These are phyloP conservation scores for Nephelium lappaceum DNA, from an alignment of 345 rosid species.

Conservation along the genomic window DNA sequence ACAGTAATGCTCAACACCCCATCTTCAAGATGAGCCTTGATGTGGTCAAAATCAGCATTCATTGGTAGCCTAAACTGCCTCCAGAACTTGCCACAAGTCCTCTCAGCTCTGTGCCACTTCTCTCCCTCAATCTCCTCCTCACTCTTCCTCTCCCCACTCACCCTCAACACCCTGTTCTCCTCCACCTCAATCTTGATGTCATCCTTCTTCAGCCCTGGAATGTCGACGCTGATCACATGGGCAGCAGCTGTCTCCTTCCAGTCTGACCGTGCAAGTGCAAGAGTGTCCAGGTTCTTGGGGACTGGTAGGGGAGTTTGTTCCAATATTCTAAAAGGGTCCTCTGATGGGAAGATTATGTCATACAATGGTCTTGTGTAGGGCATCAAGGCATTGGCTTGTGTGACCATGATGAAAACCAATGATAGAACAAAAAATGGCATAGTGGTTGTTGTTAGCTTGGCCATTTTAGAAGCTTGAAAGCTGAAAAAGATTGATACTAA, in stretches of 20 bases:
- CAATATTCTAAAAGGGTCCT: conserved; percentile 47
- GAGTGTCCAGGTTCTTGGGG: conserved; percentile 27
- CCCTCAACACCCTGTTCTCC: conserved; percentile 37
- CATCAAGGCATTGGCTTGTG: conserved; percentile 10
- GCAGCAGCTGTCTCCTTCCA: conserved; percentile 39
- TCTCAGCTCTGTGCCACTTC: conserved; percentile 48
- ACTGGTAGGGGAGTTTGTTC: conserved; percentile 43
- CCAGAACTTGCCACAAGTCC: conserved; percentile 38
- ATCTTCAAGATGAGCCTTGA: conserved; percentile 37
- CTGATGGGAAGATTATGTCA: conserved; percentile 36
- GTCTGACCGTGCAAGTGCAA: conserved; percentile 40
- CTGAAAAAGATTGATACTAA: too few species aligned
- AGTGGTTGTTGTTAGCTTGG: background rate
- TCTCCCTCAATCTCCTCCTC: conserved; percentile 34
- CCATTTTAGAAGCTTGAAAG: conserved; percentile 6
- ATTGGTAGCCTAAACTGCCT: conserved; percentile 42
- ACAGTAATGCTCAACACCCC: conserved; percentile 33
- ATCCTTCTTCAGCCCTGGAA: conserved; percentile 46
- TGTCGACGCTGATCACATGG: conserved; percentile 32
- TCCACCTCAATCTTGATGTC: conserved; percentile 46
- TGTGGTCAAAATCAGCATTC: conserved; percentile 37
- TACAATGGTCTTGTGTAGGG: conserved; percentile 31
- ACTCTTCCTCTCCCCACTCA: conserved; percentile 38
- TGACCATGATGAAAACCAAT: background rate
- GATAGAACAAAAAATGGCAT: background rate